Percentiles rank a stretch among this genome's conserved stretches.
These are phyloP conservation scores for Russula sp. DNA, from an alignment of 768 basidiomycete species.

Conservation along the genomic window DNA sequence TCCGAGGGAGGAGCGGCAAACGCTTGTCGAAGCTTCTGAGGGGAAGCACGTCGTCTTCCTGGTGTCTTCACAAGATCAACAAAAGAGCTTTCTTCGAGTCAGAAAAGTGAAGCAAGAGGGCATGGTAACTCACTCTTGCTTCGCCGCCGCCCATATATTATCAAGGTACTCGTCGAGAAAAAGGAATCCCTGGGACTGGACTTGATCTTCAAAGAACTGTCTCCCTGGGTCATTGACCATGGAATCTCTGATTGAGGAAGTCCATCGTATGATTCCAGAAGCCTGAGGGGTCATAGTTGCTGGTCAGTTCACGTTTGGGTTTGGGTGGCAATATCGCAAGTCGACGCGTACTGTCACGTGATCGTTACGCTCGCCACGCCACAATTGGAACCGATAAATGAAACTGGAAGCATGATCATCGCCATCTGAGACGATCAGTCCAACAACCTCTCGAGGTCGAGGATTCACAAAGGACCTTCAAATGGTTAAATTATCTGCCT, in stretches of 20 bases:
- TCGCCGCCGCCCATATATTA: slow-evolving; percentile 56
- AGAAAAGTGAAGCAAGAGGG: neutral
- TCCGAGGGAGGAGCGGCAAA: slow-evolving; percentile 45
- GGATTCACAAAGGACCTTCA: neutral
- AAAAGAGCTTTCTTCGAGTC: slow-evolving; percentile 42
- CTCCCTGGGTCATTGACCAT: slow-evolving; percentile 71
- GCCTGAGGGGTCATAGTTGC: slow-evolving; percentile 13
- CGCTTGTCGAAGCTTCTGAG: slow-evolving; percentile 43
- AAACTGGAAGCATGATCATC: neutral
- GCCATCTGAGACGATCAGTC: neutral
- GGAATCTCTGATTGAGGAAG: slow-evolving; percentile 52
- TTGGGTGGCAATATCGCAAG: neutral
- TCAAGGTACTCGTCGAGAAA: slow-evolving; percentile 77
- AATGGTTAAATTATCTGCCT: neutral
- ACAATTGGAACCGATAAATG: neutral
- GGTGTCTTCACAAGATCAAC: slow-evolving; percentile 83
- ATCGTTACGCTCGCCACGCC: neutral
- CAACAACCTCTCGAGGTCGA: neutral
- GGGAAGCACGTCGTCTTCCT: slow-evolving; percentile 55
- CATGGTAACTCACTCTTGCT: slow-evolving; percentile 45
- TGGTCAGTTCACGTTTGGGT: neutral
- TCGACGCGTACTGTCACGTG: slow-evolving; percentile 12
- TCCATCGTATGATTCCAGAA: slow-evolving; percentile 61
- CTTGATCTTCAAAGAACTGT: slow-evolving; percentile 61
- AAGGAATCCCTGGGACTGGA: slow-evolving; percentile 67